These are phyloP conservation scores for Bipolaris sorokiniana DNA, from an alignment of 2,329 filamentous ascomycete species.

Conservation along the genomic window DNA sequence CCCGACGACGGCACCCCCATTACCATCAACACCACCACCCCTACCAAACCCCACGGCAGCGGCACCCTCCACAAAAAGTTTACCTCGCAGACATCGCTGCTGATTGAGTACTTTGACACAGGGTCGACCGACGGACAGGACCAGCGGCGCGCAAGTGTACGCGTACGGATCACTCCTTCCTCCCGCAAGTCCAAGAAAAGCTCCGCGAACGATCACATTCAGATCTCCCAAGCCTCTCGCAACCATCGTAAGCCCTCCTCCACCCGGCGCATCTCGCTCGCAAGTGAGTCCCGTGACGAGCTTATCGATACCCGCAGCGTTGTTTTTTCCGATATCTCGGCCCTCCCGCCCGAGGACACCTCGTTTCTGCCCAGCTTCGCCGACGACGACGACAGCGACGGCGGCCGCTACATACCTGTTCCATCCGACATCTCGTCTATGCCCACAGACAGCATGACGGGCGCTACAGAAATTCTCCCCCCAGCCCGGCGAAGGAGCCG, in stretches of 20 bases:
- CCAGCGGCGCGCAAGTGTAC: conserved; percentile 79
- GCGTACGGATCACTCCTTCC: conserved; percentile 77
- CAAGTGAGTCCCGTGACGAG: conserved; percentile 52
- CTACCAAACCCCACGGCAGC: conserved; percentile 67
- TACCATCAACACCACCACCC: conserved; percentile 79
- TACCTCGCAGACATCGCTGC: conserved; percentile 81
- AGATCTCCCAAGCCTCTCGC: conserved; percentile 82
- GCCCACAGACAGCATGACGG: conserved; percentile 74
- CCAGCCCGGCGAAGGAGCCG: conserved; percentile 58
- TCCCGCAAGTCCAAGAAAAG: conserved; percentile 57
- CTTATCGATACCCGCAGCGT: conserved; percentile 35
- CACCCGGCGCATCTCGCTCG: conserved; percentile 70
- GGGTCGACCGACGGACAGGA: conserved; percentile 67
- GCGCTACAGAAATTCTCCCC: conserved; percentile 57
- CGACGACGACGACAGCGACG: conserved; percentile 64
- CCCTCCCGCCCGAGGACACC: conserved; percentile 78
- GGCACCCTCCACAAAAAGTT: conserved; percentile 55
- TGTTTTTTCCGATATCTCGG: conserved; percentile 74
- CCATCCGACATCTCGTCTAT: conserved; percentile 87
- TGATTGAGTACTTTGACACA: conserved; percentile 95
- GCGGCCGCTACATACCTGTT: conserved; percentile 68
- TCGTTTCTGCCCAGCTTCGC: conserved; percentile 77
- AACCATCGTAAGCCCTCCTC: conserved; percentile 71
- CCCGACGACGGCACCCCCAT: conserved; percentile 89
- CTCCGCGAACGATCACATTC: conserved; percentile 74